Evolutionary conservation across 2,329 filamentous ascomycete species (phyloP), one percentile per base, ranked within the genome.

Genomic region (Trichoderma sp.): DNA sequence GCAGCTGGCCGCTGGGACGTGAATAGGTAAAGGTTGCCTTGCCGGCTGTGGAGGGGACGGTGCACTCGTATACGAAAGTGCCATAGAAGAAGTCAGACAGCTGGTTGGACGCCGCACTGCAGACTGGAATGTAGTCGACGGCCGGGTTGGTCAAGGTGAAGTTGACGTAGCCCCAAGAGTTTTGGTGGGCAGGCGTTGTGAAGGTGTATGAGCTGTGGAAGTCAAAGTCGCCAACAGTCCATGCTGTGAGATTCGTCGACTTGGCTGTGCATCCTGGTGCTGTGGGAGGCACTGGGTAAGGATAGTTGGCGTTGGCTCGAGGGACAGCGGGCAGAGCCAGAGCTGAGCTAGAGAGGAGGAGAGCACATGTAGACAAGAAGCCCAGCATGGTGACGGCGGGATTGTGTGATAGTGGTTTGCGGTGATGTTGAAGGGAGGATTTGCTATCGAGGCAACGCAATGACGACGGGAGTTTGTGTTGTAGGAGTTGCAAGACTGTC

Each of bases 11-110:
- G 81, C 78, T 78, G 4, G 85, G 81, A 14, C 83, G 80, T 79
- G 79, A 84, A 77, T 85, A 90, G 71, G 83, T 83, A 76, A 89
- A 90, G 3, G 84, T 85, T 63, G 80, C 79, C 31, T 82, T 80
- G 71, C 77, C 73, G 16, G 75, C 77, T 6, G 56, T 78, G 8
- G 80, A 79, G n/a, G 83, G 82, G 11, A 80, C 76, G 3, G 78
- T 77, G 83, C 88, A 90, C 8, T 80, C 80, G 83, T 89, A 89
- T 62, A 78, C 69, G 41, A 85, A 21, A 68, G 80, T 85, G 78
- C 87, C 88, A 80, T 87, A 88, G 83, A 89, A 90, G 80, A 88
- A 89, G 78, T 88, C 85, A 11, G 67, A 76, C 6, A 89, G 84
- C 81, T 85, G 83, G 77, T 77, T 81, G 80, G 86, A 89, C 24